Conservation (phyloP, 140 eudicot genomes). For the Oenanthe javanica region DNA sequence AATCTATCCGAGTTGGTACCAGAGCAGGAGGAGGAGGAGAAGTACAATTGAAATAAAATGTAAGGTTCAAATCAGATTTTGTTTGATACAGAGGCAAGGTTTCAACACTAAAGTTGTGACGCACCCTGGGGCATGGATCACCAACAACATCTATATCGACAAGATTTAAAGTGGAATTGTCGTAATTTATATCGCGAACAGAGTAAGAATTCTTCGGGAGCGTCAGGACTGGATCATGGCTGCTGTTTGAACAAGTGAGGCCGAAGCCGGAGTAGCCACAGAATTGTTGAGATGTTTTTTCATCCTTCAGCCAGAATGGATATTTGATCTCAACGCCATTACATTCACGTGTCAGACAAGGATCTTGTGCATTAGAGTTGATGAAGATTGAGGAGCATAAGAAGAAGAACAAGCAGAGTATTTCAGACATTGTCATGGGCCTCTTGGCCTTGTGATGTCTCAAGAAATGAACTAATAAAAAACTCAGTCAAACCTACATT, state of each 20-base stretch:
- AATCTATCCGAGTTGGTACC: slow-evolving; percentile 7
- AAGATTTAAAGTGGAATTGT: not conserved
- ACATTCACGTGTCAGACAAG: slow-evolving; percentile 11
- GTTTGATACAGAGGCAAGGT: slow-evolving; percentile 12
- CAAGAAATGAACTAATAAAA: not conserved
- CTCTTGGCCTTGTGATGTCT: too few relatives aligned
- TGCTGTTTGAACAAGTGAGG: slow-evolving; percentile 15
- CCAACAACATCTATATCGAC: not conserved
- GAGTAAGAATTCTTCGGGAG: slow-evolving; percentile 16
- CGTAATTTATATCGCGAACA: not conserved
- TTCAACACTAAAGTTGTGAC: slow-evolving; percentile 11
- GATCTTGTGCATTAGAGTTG: not conserved
- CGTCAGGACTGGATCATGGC: not conserved
- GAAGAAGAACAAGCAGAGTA: not conserved
- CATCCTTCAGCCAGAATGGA: slow-evolving; percentile 22
- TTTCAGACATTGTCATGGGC: slow-evolving; percentile 16
- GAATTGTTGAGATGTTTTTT: not conserved
- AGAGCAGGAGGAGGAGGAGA: not conserved
- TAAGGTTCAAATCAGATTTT: slow-evolving; percentile 13
- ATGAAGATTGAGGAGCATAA: slow-evolving; percentile 1
- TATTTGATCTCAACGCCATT: slow-evolving; percentile 2
- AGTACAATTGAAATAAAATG: slow-evolving; percentile 34
- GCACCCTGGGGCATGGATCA: slow-evolving; percentile 16
- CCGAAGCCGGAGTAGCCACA: slow-evolving; percentile 35
- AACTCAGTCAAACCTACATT: too few relatives aligned